Conservation (phyloP, 2,329 filamentous ascomycete genomes). For the Colletotrichum sp. region DNA sequence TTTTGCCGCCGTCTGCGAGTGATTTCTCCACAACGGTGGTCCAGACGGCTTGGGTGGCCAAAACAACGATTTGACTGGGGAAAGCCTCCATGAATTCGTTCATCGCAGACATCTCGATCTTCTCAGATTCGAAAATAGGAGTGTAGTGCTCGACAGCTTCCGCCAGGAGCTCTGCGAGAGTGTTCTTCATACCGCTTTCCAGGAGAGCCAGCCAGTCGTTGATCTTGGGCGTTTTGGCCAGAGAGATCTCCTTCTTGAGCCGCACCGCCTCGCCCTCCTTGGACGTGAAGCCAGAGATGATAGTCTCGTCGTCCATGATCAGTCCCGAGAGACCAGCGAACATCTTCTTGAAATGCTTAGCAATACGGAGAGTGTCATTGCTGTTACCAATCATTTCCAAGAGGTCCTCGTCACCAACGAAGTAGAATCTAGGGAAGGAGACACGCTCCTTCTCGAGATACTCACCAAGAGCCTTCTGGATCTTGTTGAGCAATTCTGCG, state of each 20-base stretch:
- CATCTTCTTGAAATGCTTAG: conserved; percentile 99
- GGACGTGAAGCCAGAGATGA: conserved; percentile 91
- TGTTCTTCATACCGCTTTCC: conserved; percentile 92
- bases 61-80: conserved; percentile 93
- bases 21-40: conserved; percentile 84
- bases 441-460: conserved; percentile 98
- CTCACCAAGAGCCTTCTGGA: conserved; percentile 97
- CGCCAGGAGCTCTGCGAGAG: conserved; percentile 85
- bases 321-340: conserved; percentile 95
- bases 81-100: conserved; percentile 82
- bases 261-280: conserved; percentile 91
- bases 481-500: conserved; percentile 97
- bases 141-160: conserved; percentile 87
- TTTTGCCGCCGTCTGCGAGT: conserved; percentile 73
- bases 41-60: conserved; percentile 94
- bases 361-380: conserved; percentile 93
- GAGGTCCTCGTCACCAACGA: conserved; percentile 97
- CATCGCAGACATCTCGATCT: conserved; percentile 73
- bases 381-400: conserved; percentile 99
- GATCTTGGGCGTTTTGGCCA: conserved; percentile 93
- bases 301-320: conserved; percentile 86
- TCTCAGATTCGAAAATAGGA: conserved; percentile 74
- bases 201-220: conserved; percentile 98
- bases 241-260: conserved; percentile 88
- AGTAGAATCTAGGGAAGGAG: conserved; percentile 98